Evolutionary conservation across 495 filamentous ascomycete species (phyloP).

Genomic region (Hypoxylon lenormandii): DNA sequence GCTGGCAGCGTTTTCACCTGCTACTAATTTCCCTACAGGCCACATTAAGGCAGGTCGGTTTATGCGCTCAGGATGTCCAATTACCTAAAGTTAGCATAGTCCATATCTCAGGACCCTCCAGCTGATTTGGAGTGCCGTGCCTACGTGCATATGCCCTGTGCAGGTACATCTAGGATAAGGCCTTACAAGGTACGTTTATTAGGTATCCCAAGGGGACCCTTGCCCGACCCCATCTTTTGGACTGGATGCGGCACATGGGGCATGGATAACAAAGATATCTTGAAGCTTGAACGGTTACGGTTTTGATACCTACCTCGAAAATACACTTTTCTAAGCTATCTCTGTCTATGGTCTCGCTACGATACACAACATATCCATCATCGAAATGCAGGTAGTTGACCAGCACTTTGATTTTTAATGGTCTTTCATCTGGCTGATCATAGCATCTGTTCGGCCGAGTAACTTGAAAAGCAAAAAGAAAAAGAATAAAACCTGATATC

Average conservation of each 20-base stretch:
- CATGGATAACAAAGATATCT: constrained; percentile 12
- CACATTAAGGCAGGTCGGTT: constrained; percentile 5
- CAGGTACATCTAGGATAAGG: too few species aligned
- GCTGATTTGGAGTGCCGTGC: constrained; percentile 23
- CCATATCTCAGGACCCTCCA: not conserved
- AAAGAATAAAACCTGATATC: not conserved
- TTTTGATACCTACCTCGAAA: too few species aligned
- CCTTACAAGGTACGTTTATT: constrained; percentile 1
- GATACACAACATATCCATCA: not conserved
- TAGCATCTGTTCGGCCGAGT: constrained; percentile 14
- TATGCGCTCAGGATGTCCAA: constrained; percentile 11
- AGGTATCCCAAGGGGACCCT: constrained; percentile 4
- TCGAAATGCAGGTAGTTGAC: not conserved
- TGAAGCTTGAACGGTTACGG: too few species aligned
- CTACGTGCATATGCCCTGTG: too few species aligned
- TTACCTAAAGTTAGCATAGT: constrained; percentile 12
- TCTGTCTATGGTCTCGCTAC: not conserved
- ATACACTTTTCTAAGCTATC: too few species aligned
- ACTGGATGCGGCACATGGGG: constrained; percentile 18
- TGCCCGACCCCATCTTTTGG: constrained; percentile 20
- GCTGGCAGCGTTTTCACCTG: too few species aligned
- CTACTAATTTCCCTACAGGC: constrained; percentile 19
- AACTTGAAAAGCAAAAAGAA: not conserved
- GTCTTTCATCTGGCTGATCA: not conserved
- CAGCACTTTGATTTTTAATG: not conserved